Evolutionary conservation across 352 stramenopile species (phyloP).

Genomic region (Phytopythium mirpurense): DNA sequence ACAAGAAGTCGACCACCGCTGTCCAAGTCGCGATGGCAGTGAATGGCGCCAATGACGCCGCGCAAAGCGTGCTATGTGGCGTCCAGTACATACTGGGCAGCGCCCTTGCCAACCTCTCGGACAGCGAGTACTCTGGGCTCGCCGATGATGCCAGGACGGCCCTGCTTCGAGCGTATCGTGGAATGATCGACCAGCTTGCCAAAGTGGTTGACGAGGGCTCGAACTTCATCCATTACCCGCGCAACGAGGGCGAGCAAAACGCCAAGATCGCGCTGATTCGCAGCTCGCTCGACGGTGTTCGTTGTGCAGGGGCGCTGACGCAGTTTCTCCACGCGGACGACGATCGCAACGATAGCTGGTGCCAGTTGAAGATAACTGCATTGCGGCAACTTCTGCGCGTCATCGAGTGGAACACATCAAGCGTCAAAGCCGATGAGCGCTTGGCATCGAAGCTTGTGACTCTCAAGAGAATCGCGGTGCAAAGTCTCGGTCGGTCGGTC

Average conservation of each 20-base stretch:
- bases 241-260: constrained; percentile 36
- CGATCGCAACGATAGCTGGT: constrained; percentile 18
- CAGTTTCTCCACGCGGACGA: constrained; percentile 14
- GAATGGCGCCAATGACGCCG: neutral
- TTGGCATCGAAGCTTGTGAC: constrained; percentile 31
- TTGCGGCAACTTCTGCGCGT: constrained; percentile 25
- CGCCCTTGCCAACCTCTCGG: constrained; percentile 11
- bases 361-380: constrained; percentile 20
- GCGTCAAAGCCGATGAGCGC: constrained; percentile 34
- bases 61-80: constrained; percentile 11
- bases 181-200: constrained; percentile 22
- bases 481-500: constrained; percentile 28
- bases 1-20: neutral
- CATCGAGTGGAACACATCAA: constrained; percentile 36
- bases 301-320: constrained; percentile 23
- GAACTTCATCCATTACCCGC: constrained; percentile 27
- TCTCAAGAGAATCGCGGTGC: constrained; percentile 33
- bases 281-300: constrained; percentile 37
- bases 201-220: constrained; percentile 22
- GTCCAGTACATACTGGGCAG: constrained; percentile 37
- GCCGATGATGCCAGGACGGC: constrained; percentile 15
- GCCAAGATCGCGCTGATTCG: constrained; percentile 29
- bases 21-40: neutral
- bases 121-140: constrained; percentile 1
- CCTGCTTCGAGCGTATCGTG: constrained; percentile 23